phyloP scores from a whole-genome alignment of 108 stramenopile species.

The Pseudonitzschia pungens region DNA sequence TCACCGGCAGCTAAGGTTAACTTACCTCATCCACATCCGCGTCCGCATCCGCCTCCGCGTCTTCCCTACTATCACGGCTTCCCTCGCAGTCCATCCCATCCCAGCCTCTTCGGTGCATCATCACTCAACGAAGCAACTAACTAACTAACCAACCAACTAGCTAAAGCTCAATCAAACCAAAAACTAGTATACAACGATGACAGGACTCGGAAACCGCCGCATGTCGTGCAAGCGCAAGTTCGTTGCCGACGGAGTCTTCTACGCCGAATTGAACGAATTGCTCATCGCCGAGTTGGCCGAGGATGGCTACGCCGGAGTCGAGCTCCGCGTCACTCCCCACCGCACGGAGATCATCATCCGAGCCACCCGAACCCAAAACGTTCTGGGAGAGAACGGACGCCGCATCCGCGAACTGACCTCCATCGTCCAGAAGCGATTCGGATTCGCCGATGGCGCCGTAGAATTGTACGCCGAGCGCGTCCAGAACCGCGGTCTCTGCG shows the following conservation, averaged over 20 bases:
- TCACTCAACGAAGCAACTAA: too few species aligned
- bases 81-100: too few species aligned
- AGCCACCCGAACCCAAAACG: constrained; percentile 98
- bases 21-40: too few species aligned
- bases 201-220: constrained; percentile 50
- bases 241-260: constrained; percentile 99
- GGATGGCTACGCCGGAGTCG: constrained; percentile 99
- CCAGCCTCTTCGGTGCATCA: too few species aligned
- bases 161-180: not conserved
- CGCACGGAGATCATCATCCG: constrained; percentile 99
- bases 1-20: too few species aligned
- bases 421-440: constrained; percentile 99
- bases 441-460: constrained; percentile 97
- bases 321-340: constrained; percentile 97
- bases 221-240: constrained; percentile 99
- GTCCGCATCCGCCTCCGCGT: too few species aligned
- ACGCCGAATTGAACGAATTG: constrained; percentile 99
- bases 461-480: constrained; percentile 99
- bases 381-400: constrained; percentile 99
- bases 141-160: too few species aligned
- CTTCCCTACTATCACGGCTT: too few species aligned
- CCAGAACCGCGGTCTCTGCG: constrained; percentile 97
- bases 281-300: constrained; percentile 96
- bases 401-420: constrained; percentile 98
- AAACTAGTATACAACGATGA: constrained; percentile 21